Percentiles rank a stretch among this genome's conserved stretches.
phyloP scores from a whole-genome alignment of 345 rosid species.

The Boechera stricta region DNA sequence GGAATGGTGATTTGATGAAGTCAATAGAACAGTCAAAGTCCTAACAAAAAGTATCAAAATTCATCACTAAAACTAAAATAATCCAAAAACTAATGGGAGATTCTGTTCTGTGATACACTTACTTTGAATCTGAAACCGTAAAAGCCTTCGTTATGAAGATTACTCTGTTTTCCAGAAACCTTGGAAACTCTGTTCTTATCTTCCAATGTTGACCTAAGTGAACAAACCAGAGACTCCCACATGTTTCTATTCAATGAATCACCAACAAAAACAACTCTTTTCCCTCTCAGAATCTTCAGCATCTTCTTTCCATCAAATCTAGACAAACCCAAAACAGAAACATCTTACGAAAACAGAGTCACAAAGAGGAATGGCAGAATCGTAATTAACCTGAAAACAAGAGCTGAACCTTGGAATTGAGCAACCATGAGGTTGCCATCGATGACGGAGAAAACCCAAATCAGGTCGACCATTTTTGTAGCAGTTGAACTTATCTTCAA shows the following conservation, averaged over 20 bases:
- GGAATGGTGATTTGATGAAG: conserved; percentile 64
- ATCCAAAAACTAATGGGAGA: not conserved
- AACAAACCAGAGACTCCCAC: conserved; percentile 80
- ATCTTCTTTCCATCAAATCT: conserved; percentile 69
- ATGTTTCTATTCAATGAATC: conserved; percentile 75
- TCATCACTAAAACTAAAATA: not conserved
- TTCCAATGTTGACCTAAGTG: conserved; percentile 60
- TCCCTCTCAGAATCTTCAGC: conserved; percentile 64
- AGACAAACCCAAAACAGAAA: conserved; percentile 6
- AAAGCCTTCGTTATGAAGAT: conserved; percentile 53
- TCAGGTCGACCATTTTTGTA: conserved; percentile 65
- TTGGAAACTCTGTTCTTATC: conserved; percentile 56
- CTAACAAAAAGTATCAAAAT: conserved; percentile 18
- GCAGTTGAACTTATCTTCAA: conserved; percentile 66
- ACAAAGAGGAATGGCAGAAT: not conserved
- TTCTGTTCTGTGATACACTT: not conserved
- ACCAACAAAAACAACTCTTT: conserved; percentile 69
- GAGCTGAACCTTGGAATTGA: conserved; percentile 60
- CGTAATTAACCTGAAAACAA: not conserved
- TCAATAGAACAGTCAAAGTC: conserved; percentile 60
- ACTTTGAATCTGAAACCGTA: conserved; percentile 59
- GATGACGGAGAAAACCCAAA: conserved; percentile 50
- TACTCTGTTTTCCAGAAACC: conserved; percentile 48
- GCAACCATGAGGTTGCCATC: conserved; percentile 65
- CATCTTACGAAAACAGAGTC: not conserved